phyloP scores from a whole-genome alignment of 1,284 basidiomycete species.

The Sphaerobolus stellatus region DNA sequence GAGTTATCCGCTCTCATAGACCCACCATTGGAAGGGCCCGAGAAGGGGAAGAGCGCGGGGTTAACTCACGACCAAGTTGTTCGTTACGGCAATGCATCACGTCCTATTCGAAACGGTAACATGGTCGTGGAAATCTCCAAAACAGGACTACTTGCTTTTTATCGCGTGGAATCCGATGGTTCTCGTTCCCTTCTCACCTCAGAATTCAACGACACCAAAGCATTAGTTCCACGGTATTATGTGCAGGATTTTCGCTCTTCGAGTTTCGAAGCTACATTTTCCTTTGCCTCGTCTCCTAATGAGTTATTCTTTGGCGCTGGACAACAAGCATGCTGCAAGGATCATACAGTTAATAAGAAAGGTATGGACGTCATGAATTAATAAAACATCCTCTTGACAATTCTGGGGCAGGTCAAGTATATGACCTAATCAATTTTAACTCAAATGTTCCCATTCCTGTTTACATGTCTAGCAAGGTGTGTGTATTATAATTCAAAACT shows the following conservation, averaged over 20 bases:
- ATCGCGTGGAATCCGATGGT: constrained; percentile 35
- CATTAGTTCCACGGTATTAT: constrained; percentile 37
- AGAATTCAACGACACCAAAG: constrained; percentile 40
- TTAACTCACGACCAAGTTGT: constrained; percentile 34
- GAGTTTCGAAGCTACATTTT: constrained; percentile 39
- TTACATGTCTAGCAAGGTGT: constrained; percentile 42
- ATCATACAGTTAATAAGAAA: constrained; percentile 44
- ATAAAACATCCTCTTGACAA: background rate
- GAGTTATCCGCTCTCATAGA: constrained; percentile 40
- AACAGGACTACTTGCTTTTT: constrained; percentile 35
- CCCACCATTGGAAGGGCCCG: constrained; percentile 41
- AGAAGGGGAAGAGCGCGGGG: constrained; percentile 27
- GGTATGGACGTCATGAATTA: constrained; percentile 8
- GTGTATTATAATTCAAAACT: too few species aligned
- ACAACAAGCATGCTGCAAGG: constrained; percentile 42
- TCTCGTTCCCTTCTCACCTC: constrained; percentile 32
- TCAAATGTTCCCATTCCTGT: constrained; percentile 42
- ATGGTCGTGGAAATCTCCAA: constrained; percentile 30
- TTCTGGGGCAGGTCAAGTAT: constrained; percentile 28
- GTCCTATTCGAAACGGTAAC: constrained; percentile 33
- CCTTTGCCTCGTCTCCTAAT: constrained; percentile 36
- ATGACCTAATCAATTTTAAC: constrained; percentile 43
- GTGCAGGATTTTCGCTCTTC: constrained; percentile 36
- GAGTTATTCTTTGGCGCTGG: constrained; percentile 42
- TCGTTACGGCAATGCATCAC: constrained; percentile 35